Evolutionary conservation across 2,329 filamentous ascomycete genomes (phyloP), one percentile per base, ranked within the genome.

Genomic region (Tolypocladium capitatum): DNA sequence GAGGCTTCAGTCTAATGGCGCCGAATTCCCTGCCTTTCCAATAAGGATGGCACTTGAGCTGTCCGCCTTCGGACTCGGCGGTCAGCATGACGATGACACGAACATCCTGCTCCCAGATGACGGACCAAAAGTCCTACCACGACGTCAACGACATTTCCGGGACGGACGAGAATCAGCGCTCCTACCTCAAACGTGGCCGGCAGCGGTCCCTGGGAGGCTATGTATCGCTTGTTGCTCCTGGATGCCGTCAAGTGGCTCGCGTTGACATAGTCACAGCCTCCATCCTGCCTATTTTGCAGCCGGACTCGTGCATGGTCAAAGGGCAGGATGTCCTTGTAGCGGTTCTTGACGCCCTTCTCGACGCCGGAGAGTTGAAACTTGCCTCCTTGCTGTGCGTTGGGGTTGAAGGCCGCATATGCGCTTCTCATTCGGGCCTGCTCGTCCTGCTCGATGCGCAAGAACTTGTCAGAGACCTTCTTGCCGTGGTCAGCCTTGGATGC

Each of bases 241-340:
- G 81, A 77, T 1, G 90, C 78, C 61, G 85, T 83, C 52, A 97
- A 71, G 56, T 94, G 80, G 62, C 86, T 97, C 18, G 90, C 92
- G 60, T 98, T 98, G 67, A 98, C 81, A 59, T 98, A 98, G 63
- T 98, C 92, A 63, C 91, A 95, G 21, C 72, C 74, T 13, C 82
- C 83, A 1, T 75, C 69, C 0, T 76, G 69, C 33, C 83, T 78
- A 38, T 80, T 78, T 54, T 85, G 75, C 43, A 98, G 67, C 54
- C 80, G 88, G 47, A 98, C 92, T 50, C 92, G 75, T 3, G 88
- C 83, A 64, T 98, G 92, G 60, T 97, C 91, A 61, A 94, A 98
- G 0, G 92, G 92, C 67, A 94, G 83, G 48, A 97, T 96, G 56
- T 96, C 94, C 69, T 96, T 97, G 70, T 98, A 98, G 9, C 92